Percentiles rank a stretch among this genome's conserved stretches.
phyloP scores from a whole-genome alignment of 805 yeast species.

The Yueomyces sp. region DNA sequence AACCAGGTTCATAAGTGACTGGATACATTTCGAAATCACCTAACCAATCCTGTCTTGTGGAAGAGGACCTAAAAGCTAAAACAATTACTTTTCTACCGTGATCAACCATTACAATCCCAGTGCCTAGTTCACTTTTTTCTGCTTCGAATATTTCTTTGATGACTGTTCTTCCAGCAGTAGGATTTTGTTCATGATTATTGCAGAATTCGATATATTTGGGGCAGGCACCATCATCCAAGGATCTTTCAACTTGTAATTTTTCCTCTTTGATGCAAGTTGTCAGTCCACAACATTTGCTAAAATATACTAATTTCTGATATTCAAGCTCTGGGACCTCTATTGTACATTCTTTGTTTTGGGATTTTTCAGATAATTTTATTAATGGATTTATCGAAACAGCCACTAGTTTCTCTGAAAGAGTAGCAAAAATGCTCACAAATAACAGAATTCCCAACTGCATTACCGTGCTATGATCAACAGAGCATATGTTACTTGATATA shows the following conservation, averaged over 20 bases:
- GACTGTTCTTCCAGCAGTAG: conserved; percentile 19
- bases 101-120: conserved; percentile 44
- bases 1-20: conserved; percentile 34
- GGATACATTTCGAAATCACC: conserved; percentile 41
- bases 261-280: conserved; percentile 24
- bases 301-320: conserved; percentile 20
- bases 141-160: conserved; percentile 30
- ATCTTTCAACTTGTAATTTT: conserved; percentile 10
- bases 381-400: too few species aligned
- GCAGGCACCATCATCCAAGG: conserved; percentile 23
- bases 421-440: too few species aligned
- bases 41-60: conserved; percentile 46
- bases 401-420: too few species aligned
- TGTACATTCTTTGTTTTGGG: background rate
- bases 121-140: conserved; percentile 34
- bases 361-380: too few species aligned
- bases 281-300: conserved; percentile 23
- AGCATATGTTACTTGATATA: too few species aligned
- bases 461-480: too few species aligned
- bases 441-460: too few species aligned
- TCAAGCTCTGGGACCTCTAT: conserved; percentile 1
- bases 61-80: conserved; percentile 51
- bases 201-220: conserved; percentile 22
- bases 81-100: conserved; percentile 29
- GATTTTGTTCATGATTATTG: conserved; percentile 12